Conservation (phyloP, 768 basidiomycete species). For the Collybiopsis luxurians region DNA sequence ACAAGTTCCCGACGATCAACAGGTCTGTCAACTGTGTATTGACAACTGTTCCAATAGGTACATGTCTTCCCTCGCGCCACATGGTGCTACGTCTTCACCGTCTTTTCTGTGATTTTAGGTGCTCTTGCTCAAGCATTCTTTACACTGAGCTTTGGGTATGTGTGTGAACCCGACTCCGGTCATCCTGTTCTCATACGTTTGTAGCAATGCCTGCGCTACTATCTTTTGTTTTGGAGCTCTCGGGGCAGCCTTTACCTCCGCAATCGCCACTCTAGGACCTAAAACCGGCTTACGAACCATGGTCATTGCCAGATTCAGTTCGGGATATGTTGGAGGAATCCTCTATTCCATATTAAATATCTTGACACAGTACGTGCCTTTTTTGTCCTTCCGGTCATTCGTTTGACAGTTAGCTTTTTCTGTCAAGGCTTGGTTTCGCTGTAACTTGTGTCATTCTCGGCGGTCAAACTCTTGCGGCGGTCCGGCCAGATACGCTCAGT, state of each 20-base stretch:
- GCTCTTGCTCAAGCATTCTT: constrained; percentile 42
- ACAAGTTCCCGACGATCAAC: not conserved
- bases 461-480: constrained; percentile 47
- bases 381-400: not conserved
- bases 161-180: not conserved
- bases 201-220: constrained; percentile 40
- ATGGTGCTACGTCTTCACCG: too few species aligned
- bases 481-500: constrained; percentile 41
- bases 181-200: not conserved
- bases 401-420: not conserved
- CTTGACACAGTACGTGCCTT: constrained; percentile 36
- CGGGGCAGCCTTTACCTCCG: constrained; percentile 39
- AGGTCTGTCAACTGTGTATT: constrained; percentile 49
- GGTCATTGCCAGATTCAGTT: constrained; percentile 47
- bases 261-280: constrained; percentile 54
- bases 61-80: constrained; percentile 11
- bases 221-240: constrained; percentile 46
- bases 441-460: constrained; percentile 50
- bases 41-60: constrained; percentile 47
- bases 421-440: constrained; percentile 43
- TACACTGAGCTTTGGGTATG: constrained; percentile 44
- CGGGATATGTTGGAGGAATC: constrained; percentile 46
- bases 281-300: constrained; percentile 53
- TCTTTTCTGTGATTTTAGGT: not conserved
- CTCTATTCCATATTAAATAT: constrained; percentile 54